Conservation (phyloP, 106 monocot species). For the Xerophyta viscosa region DNA sequence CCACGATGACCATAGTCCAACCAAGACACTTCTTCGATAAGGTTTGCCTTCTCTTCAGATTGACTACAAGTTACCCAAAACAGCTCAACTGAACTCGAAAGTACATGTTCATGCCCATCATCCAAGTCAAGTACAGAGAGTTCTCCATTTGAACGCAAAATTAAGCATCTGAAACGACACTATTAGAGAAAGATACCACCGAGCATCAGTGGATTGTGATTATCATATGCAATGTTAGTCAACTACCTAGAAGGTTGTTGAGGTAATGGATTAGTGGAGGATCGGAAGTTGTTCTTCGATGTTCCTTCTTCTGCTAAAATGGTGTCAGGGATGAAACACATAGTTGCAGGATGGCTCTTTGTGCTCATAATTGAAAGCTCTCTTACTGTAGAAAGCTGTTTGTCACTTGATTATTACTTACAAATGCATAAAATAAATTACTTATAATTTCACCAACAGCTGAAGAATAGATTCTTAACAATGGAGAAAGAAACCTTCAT, state of each 20-base stretch:
- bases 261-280: slow-evolving; percentile 21
- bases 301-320: slow-evolving; percentile 24
- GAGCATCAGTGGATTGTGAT: too few relatives aligned
- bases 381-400: slow-evolving; percentile 96
- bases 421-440: slow-evolving; percentile 14
- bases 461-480: neutral
- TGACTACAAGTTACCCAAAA: slow-evolving; percentile 96
- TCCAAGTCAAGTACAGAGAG: slow-evolving; percentile 97
- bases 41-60: slow-evolving; percentile 81
- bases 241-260: slow-evolving; percentile 80
- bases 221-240: too few relatives aligned
- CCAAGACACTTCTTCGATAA: slow-evolving; percentile 99
- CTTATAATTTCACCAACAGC: neutral
- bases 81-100: slow-evolving; percentile 80
- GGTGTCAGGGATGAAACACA: slow-evolving; percentile 83
- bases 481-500: neutral
- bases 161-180: slow-evolving; percentile 78
- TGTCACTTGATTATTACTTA: slow-evolving; percentile 62
- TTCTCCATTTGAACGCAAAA: slow-evolving; percentile 90
- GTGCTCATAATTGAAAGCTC: slow-evolving; percentile 98
- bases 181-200: too few relatives aligned
- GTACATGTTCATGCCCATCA: slow-evolving; percentile 87
- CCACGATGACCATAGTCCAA: slow-evolving; percentile 93
- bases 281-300: slow-evolving; percentile 7
- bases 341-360: slow-evolving; percentile 85